These are phyloP conservation scores for Parachlorella kessleri DNA, from an alignment of 139 green algal species.

Conservation along the genomic window DNA sequence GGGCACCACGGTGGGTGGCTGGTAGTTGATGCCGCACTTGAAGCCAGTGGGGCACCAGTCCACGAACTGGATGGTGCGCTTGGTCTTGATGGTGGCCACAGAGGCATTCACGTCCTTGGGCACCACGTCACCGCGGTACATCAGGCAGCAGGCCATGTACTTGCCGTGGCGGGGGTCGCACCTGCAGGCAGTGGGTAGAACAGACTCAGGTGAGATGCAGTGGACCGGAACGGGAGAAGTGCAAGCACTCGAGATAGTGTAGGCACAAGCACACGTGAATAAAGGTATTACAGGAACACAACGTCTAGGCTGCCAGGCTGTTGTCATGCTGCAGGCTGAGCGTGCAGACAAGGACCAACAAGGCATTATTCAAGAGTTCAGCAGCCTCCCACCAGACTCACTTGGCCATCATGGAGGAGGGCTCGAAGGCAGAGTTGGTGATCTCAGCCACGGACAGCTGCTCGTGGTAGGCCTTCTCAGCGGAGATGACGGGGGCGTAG, in stretches of 20 bases:
- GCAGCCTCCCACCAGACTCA: slow-evolving; percentile 60
- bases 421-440: slow-evolving; percentile 97
- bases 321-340: too few relatives aligned
- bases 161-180: slow-evolving; percentile 94
- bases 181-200: too few relatives aligned
- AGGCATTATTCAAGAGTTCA: too few relatives aligned
- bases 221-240: too few relatives aligned
- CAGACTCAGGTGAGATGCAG: too few relatives aligned
- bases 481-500: slow-evolving; percentile 97
- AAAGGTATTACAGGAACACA: too few relatives aligned
- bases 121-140: slow-evolving; percentile 99
- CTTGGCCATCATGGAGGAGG: slow-evolving; percentile 98
- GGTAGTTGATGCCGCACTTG: slow-evolving; percentile 99
- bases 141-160: slow-evolving; percentile 99
- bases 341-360: too few relatives aligned
- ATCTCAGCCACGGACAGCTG: slow-evolving; percentile 98
- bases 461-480: slow-evolving; percentile 99
- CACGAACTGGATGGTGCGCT: slow-evolving; percentile 98
- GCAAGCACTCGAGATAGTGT: too few relatives aligned
- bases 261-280: too few relatives aligned
- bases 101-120: slow-evolving; percentile 99
- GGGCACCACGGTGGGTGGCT: slow-evolving; percentile 97
- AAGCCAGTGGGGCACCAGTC: slow-evolving; percentile 99
- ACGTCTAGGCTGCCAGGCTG: too few relatives aligned
- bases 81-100: slow-evolving; percentile 99